These are phyloP conservation scores for Cutaneotrichosporon sp. DNA, from an alignment of 1,284 basidiomycete species.

Conservation along the genomic window DNA sequence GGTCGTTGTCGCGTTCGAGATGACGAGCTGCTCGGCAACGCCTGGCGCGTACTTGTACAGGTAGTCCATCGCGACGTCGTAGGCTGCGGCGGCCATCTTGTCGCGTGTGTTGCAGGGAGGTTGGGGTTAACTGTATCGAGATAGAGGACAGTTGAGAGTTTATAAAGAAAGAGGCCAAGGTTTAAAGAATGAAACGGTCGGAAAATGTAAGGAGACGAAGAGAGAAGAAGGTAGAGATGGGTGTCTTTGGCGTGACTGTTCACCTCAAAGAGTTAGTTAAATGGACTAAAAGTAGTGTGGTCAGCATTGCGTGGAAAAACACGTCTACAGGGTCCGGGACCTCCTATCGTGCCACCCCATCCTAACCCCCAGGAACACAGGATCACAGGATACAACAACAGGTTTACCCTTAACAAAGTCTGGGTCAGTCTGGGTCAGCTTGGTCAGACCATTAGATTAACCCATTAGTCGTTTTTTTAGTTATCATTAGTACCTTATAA, in stretches of 20 bases:
- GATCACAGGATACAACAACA: no score
- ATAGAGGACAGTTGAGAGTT: background rate
- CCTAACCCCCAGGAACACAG: background rate
- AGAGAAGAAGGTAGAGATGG: background rate
- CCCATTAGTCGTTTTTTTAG: no score
- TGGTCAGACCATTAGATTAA: no score
- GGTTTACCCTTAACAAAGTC: no score
- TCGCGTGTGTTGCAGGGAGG: background rate
- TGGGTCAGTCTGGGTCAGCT: no score
- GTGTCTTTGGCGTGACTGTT: conserved; percentile 6
- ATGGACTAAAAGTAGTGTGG: background rate
- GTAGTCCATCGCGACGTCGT: conserved; percentile 39
- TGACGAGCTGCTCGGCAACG: conserved; percentile 43
- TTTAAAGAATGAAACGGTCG: conserved; percentile 6
- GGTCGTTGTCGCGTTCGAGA: conserved; percentile 45
- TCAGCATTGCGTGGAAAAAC: background rate
- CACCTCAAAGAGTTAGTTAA: background rate
- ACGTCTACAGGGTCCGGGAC: conserved; percentile 1
- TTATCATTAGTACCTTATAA: no score
- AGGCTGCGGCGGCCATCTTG: conserved; percentile 31
- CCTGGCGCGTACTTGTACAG: conserved; percentile 46
- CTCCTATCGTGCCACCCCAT: background rate
- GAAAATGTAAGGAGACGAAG: background rate
- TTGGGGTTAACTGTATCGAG: background rate
- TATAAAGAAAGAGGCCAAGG: background rate